Evolutionary conservation across 202 grass and related monocot genomes (phyloP).

Genomic region (Dendrocalamus latiflorus): DNA sequence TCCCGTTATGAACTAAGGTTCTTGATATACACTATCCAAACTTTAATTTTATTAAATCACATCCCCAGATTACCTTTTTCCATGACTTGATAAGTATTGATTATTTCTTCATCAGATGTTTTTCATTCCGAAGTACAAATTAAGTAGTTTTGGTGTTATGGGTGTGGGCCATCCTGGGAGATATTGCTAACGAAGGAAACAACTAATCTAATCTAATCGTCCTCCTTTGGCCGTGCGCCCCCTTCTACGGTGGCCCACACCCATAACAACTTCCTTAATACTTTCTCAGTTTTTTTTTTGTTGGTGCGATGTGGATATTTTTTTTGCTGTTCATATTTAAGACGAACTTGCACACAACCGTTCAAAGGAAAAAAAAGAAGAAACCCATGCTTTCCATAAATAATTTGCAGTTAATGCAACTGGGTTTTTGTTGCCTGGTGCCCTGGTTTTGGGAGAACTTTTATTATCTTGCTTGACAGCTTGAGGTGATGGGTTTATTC

Average conservation of each 20-base stretch:
- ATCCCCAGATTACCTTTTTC: background rate
- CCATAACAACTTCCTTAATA: background rate
- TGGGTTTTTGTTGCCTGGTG: background rate
- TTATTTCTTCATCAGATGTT: background rate
- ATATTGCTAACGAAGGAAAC: too few species aligned
- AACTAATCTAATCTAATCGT: too few species aligned
- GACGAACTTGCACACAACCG: background rate
- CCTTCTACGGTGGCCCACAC: too few species aligned
- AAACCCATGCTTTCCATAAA: background rate
- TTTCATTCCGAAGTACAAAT: background rate
- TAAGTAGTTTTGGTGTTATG: background rate
- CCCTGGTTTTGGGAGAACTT: background rate
- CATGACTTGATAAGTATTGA: background rate
- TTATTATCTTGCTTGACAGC: background rate
- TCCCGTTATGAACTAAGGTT: too few species aligned
- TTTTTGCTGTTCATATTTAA: background rate
- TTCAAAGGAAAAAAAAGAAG: background rate
- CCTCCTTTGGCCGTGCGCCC: too few species aligned
- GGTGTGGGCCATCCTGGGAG: too few species aligned
- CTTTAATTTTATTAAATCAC: conserved; percentile 8
- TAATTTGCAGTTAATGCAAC: conserved; percentile 1
- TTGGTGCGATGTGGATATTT: background rate
- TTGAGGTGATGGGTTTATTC: background rate
- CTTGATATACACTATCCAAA: background rate
- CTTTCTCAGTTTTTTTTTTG: background rate